Evolutionary conservation across 225 moss, liverwort and hornwort genomes (phyloP).

Genomic region (Bryoerythrophyllum caledonicum): DNA sequence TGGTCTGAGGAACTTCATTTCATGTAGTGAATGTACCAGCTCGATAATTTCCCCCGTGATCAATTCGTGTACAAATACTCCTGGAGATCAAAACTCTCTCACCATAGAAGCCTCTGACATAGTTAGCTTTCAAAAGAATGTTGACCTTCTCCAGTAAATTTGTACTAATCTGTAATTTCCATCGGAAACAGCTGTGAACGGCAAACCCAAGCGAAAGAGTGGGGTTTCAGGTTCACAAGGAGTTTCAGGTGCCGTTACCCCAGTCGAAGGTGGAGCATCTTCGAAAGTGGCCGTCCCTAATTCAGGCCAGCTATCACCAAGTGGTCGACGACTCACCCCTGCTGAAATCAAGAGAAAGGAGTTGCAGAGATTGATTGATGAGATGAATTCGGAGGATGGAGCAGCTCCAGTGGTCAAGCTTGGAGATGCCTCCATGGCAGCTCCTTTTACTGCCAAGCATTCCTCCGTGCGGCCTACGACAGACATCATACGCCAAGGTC

Average conservation of each 20-base stretch:
- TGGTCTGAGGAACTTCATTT: background rate
- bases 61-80: background rate
- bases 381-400: constrained; percentile 88
- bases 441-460: constrained; percentile 98
- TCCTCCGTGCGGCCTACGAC: constrained; percentile 91
- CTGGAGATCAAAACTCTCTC: background rate
- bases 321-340: constrained; percentile 68
- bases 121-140: background rate
- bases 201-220: constrained; percentile 74
- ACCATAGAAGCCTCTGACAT: background rate
- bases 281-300: constrained; percentile 51
- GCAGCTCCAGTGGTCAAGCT: constrained; percentile 78
- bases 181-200: constrained; percentile 47
- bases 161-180: constrained; percentile 22
- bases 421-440: constrained; percentile 99
- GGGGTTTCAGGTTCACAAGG: constrained; percentile 64
- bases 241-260: constrained; percentile 46
- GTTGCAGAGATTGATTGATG: constrained; percentile 78
- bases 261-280: constrained; percentile 47
- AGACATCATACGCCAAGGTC: constrained; percentile 95
- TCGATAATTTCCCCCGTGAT: background rate
- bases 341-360: constrained; percentile 76
- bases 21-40: background rate
- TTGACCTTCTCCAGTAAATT: background rate
- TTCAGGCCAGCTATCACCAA: constrained; percentile 45